Base-by-base conservation (phyloP, 202 grass and related monocot genomes). In the Setaria italica region DNA sequence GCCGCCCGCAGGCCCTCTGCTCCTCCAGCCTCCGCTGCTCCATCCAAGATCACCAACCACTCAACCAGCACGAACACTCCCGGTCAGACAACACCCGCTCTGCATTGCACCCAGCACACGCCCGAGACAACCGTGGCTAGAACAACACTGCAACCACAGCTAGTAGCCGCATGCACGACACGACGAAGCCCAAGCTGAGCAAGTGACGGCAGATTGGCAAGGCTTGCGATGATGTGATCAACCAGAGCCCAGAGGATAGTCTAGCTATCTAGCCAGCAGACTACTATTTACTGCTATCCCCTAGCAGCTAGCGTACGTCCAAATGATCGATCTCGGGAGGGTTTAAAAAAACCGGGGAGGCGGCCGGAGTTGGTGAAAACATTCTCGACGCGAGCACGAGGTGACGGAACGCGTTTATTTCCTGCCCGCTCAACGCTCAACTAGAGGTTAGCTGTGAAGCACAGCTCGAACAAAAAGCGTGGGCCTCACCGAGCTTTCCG, bases 401-500 rank as follows among this genome's bases (percentile, higher is more conserved):
- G 30, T 62, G 77, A 74, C 62, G n/a, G 47, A 5, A 90, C 89
- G 85, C 89, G 89, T 34, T 84, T 87, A 48, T n/a, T 14, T 62
- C 33, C 54, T 15, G 77, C 50, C 89, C 83, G 68, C 41, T 81
- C 85, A 68, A 85, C 53, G 82, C 79, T 54, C 25, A 34, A 84
- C 67, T 86, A 87, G 87, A 66, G 84, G 92, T 94, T 94, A 94
- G 92, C 92, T 94, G 92, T 20, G 87, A 85, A 87, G 89, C 92
- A 92, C 41, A 29, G 35, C 35, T 7, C 46, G 49, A 2, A 63
- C 32, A 2, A 79, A 58, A 76, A 89, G 74, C 32, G 67, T 48
- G 69, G 55, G 78, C 55, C 45, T 68, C 13, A 39, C 42, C 17
- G 71, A 25, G 67, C 78, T 72, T 89, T 84, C 13, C 4, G 17